phyloP scores from a whole-genome alignment of 352 stramenopile species.

The Globisporangium rhizosaccharum region DNA sequence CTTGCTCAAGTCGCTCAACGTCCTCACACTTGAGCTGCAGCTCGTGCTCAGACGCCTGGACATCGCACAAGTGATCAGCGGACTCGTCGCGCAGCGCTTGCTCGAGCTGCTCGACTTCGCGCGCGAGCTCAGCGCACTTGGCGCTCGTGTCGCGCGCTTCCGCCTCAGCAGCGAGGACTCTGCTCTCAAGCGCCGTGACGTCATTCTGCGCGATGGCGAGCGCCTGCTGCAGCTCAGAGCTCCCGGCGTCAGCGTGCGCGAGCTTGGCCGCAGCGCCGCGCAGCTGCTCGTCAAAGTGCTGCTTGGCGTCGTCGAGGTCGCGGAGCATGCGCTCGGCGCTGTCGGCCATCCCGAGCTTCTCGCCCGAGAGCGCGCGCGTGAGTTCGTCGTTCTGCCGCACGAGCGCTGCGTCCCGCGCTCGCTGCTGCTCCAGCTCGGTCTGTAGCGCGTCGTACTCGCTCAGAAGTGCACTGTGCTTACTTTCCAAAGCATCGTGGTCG shows the following conservation, averaged over 20 bases:
- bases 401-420: neutral
- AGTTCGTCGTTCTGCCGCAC: conserved; percentile 9
- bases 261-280: conserved; percentile 1
- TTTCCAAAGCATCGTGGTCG: conserved; percentile 1
- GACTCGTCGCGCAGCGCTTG: neutral
- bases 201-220: neutral
- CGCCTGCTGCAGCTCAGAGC: neutral
- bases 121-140: neutral
- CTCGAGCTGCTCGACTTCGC: conserved; percentile 2
- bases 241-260: neutral
- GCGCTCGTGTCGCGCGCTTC: neutral
- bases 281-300: conserved; percentile 1
- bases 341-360: conserved; percentile 7
- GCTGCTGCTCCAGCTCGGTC: neutral
- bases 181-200: neutral
- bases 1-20: neutral
- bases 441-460: neutral
- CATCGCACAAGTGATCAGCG: neutral
- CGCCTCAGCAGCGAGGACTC: neutral
- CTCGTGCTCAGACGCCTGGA: conserved; percentile 2
- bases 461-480: neutral
- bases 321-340: neutral
- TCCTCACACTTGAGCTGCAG: conserved; percentile 3
- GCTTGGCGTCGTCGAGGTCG: conserved; percentile 1
- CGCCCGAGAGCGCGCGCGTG: conserved; percentile 1